Percentiles rank a stretch among this genome's conserved stretches.
Evolutionary conservation across 2,329 filamentous ascomycete genomes (phyloP).

Genomic region (Lasiodiplodia sp.): DNA sequence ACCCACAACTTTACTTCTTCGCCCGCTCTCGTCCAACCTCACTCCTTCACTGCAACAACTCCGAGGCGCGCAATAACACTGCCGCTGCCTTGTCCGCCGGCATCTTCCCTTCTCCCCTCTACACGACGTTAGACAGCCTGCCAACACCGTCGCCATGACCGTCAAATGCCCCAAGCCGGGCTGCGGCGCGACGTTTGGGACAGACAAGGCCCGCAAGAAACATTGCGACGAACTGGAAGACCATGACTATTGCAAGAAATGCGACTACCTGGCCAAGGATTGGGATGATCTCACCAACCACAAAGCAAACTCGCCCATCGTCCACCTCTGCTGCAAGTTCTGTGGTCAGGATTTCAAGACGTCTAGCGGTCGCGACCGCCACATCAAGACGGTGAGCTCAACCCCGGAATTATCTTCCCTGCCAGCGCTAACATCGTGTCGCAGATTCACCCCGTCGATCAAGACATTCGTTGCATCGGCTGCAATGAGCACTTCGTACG

Average conservation of each 20-base stretch:
- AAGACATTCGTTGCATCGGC: constrained; percentile 61
- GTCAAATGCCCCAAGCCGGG: constrained; percentile 52
- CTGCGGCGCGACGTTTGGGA: constrained; percentile 57
- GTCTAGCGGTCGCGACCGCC: constrained; percentile 57
- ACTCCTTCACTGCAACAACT: background rate
- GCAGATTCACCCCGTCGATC: constrained; percentile 58
- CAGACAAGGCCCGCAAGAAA: constrained; percentile 53
- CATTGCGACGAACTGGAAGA: constrained; percentile 58
- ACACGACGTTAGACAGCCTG: background rate
- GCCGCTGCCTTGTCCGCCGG: background rate
- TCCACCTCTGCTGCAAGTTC: constrained; percentile 63
- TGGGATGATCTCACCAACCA: constrained; percentile 57
- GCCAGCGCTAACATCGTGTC: constrained; percentile 15
- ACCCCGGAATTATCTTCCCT: background rate
- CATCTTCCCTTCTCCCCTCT: background rate
- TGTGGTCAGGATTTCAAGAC: constrained; percentile 65
- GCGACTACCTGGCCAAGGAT: constrained; percentile 54
- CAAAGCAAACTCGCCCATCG: constrained; percentile 50
- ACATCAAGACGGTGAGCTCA: constrained; percentile 58
- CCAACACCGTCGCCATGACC: background rate
- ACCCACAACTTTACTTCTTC: background rate
- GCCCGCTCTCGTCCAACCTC: background rate
- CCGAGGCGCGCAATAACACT: background rate
- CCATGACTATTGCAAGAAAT: constrained; percentile 57
- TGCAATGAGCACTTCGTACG: constrained; percentile 58